Conservation (phyloP, 73 alveolate species). For the Tetrahymena borealis region DNA sequence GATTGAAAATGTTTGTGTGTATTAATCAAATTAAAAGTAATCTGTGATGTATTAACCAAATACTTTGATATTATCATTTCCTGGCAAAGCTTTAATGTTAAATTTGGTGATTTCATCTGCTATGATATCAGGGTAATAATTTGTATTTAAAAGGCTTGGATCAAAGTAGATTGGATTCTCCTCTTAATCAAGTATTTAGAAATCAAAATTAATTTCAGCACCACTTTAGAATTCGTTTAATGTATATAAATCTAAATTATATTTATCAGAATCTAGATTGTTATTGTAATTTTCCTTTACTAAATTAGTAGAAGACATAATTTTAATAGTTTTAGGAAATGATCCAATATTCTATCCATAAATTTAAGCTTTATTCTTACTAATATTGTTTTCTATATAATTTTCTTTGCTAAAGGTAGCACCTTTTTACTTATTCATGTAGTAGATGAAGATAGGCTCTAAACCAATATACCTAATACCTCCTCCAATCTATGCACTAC, state of each 20-base stretch:
- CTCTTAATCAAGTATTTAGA: background rate
- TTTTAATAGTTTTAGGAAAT: background rate
- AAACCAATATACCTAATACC: background rate
- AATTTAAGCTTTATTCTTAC: background rate
- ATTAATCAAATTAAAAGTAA: background rate
- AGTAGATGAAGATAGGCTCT: background rate
- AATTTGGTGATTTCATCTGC: background rate
- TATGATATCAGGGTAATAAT: background rate
- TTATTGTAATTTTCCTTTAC: background rate
- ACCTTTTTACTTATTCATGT: background rate
- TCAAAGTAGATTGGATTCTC: background rate
- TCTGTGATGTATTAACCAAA: background rate
- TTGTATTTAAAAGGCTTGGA: background rate
- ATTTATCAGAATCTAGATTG: background rate
- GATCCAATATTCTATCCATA: background rate
- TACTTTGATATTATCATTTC: background rate
- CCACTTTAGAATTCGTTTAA: background rate
- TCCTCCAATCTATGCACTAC: background rate
- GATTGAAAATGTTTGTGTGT: background rate
- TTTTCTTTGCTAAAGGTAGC: no score
- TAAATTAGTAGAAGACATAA: background rate
- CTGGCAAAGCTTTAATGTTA: background rate
- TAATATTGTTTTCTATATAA: background rate
- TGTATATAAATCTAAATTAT: background rate
- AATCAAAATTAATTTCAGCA: background rate